A percentile compares a stretch with the other conserved stretches of the same genome.
These are phyloP conservation scores for Arthromyces matolae DNA, from an alignment of 768 basidiomycete species.

Conservation along the genomic window DNA sequence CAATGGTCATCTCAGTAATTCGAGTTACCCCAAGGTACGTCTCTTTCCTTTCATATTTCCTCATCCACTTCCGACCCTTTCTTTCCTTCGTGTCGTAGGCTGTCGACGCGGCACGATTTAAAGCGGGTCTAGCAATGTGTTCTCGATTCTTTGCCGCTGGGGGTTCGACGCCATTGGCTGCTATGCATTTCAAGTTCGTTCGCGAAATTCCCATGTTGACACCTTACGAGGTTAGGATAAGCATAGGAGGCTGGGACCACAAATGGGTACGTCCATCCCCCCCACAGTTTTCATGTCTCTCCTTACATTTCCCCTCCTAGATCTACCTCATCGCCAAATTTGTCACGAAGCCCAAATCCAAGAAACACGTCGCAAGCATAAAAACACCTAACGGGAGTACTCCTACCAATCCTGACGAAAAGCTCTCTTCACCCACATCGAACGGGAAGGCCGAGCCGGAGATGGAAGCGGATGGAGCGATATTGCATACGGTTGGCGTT, in stretches of 20 bases:
- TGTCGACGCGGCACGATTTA: slow-evolving; percentile 47
- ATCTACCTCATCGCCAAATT: slow-evolving; percentile 62
- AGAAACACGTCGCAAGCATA: no score
- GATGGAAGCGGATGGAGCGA: slow-evolving; percentile 61
- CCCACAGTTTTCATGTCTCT: not conserved
- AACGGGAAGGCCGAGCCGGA: no score
- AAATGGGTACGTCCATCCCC: slow-evolving; percentile 54
- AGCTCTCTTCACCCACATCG: slow-evolving; percentile 21
- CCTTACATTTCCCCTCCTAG: no score
- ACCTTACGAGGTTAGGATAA: slow-evolving; percentile 57
- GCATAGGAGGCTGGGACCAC: slow-evolving; percentile 63
- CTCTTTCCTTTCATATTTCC: not conserved
- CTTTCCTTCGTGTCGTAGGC: slow-evolving; percentile 23
- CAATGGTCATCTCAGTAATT: slow-evolving; percentile 75
- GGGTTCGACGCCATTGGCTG: slow-evolving; percentile 65
- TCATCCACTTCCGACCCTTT: not conserved
- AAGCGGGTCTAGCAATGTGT: slow-evolving; percentile 45
- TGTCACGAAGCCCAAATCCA: slow-evolving; percentile 49
- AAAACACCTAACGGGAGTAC: slow-evolving; percentile 14
- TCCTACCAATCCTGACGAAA: slow-evolving; percentile 4
- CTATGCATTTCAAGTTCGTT: slow-evolving; percentile 65
- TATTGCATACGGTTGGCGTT: slow-evolving; percentile 59
- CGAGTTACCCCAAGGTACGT: slow-evolving; percentile 69
- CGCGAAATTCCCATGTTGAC: slow-evolving; percentile 65
- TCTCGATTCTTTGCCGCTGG: slow-evolving; percentile 56